These are phyloP conservation scores for Linderina pennispora DNA, from an alignment of 192 early-diverging fungal species.

Conservation along the genomic window DNA sequence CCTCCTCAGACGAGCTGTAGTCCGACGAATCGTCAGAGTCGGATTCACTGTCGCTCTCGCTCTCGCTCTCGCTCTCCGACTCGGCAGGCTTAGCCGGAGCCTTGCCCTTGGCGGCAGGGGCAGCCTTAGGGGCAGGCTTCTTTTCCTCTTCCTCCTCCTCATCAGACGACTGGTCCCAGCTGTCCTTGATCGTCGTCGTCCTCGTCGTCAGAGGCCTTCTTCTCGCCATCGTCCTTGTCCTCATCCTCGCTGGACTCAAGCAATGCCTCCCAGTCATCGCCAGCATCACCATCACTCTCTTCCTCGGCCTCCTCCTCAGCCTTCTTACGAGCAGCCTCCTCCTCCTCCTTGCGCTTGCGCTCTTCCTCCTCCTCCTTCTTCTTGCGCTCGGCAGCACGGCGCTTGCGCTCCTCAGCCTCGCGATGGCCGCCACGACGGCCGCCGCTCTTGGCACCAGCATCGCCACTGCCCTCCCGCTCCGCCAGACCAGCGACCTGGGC, in stretches of 20 bases:
- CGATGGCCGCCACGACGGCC: conserved; percentile 11
- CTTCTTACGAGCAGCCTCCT: conserved; percentile 56
- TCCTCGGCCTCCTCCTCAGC: conserved; percentile 21
- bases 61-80: conserved; percentile 30
- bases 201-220: conserved; percentile 32
- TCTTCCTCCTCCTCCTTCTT: conserved; percentile 49
- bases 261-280: conserved; percentile 39
- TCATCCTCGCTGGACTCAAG: conserved; percentile 39
- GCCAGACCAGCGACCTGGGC: conserved; percentile 58
- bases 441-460: background rate
- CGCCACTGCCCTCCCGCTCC: conserved; percentile 8
- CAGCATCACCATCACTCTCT: conserved; percentile 14
- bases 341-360: conserved; percentile 52
- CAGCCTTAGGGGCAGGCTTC: conserved; percentile 11
- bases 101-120: conserved; percentile 5
- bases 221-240: conserved; percentile 50
- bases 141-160: conserved; percentile 52
- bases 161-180: no score
- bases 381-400: conserved; percentile 29
- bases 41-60: conserved; percentile 36
- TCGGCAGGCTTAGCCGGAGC: conserved; percentile 33
- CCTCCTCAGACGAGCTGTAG: conserved; percentile 53
- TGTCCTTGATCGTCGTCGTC: conserved; percentile 52
- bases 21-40: conserved; percentile 47
- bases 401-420: conserved; percentile 41